Evolutionary conservation across 2,329 filamentous ascomycete species (phyloP), one percentile per base, ranked within the genome.

Genomic region (Claviceps sp.): DNA sequence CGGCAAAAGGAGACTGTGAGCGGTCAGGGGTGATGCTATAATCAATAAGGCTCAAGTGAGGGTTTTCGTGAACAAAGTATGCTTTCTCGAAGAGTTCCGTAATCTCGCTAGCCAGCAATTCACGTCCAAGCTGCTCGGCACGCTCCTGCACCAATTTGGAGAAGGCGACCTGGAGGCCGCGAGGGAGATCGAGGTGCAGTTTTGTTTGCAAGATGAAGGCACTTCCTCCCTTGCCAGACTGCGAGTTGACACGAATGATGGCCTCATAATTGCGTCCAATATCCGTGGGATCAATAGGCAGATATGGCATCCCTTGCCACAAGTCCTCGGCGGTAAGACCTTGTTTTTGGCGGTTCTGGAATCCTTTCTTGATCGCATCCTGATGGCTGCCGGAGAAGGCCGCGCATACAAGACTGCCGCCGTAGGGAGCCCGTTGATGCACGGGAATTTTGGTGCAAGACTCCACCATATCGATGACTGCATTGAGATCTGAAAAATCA

Each of bases 181-280:
- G 87, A 16, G 93, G 93, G 49, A 97, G 80, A 67, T 97, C 93
- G 62, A 97, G 85, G 63, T 93, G 81, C 56, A 97, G 81, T 62
- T 89, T 85, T 60, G 86, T 84, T 65, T 90, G 83, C 65, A 97
- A 90, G 64, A 97, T 87, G 87, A 88, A 97, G 49, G 91, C 90
- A 54, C 88, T 84, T 60, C 93, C 93, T 55, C 91, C 91, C 73
- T 98, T 97, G 58, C 91, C 91, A 61, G 82, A 88, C 67, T 97
- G 91, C 18, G 88, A 95, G 75, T 97, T 98, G 78, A 97, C 91
- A 54, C 91, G 87, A 65, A 97, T 97, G 64, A 97, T 86, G 54
- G 91, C 91, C 70, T 97, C 90, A 78, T 97, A 97, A n/a, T 84
- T 96, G 53, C 91, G 83, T 49, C 91, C 91, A 57, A 97, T 95